Evolutionary conservation across 306 rosid genomes (phyloP).

Genomic region (Lathyrus sativus): DNA sequence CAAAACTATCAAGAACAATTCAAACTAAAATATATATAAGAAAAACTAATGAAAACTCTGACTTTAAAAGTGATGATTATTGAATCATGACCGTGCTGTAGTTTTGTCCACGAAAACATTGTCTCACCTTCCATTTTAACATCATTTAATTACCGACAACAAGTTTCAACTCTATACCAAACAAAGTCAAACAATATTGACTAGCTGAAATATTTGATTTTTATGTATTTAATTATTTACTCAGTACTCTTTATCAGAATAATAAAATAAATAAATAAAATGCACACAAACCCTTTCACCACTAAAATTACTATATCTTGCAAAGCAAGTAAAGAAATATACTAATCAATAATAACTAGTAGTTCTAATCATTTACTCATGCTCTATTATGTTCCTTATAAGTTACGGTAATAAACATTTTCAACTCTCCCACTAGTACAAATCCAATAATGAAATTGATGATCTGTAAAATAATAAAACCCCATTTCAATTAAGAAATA

Average conservation of each 20-base stretch:
- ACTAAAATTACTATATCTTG: slow-evolving; percentile 3
- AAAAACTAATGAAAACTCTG: too few relatives aligned
- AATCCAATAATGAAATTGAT: slow-evolving; percentile 37
- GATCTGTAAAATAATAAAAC: slow-evolving; percentile 25
- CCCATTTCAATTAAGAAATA: slow-evolving; percentile 25
- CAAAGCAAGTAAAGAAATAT: slow-evolving; percentile 16
- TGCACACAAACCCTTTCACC: neutral
- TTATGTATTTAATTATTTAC: neutral
- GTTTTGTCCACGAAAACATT: neutral
- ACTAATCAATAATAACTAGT: neutral
- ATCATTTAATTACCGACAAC: neutral
- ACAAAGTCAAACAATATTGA: slow-evolving; percentile 8
- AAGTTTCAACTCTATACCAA: slow-evolving; percentile 4
- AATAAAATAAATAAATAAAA: neutral
- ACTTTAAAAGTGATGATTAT: too few relatives aligned
- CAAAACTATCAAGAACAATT: too few relatives aligned
- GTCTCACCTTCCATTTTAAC: slow-evolving; percentile 3
- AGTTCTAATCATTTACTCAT: neutral
- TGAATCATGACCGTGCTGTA: too few relatives aligned
- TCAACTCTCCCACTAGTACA: slow-evolving; percentile 34
- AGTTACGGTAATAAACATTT: slow-evolving; percentile 35
- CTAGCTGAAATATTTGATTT: neutral
- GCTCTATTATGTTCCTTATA: slow-evolving; percentile 5
- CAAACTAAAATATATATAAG: too few relatives aligned
- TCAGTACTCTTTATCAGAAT: neutral